These are phyloP conservation scores for Aspergillus egyptiacus DNA, from an alignment of 495 filamentous ascomycete species.

Conservation along the genomic window DNA sequence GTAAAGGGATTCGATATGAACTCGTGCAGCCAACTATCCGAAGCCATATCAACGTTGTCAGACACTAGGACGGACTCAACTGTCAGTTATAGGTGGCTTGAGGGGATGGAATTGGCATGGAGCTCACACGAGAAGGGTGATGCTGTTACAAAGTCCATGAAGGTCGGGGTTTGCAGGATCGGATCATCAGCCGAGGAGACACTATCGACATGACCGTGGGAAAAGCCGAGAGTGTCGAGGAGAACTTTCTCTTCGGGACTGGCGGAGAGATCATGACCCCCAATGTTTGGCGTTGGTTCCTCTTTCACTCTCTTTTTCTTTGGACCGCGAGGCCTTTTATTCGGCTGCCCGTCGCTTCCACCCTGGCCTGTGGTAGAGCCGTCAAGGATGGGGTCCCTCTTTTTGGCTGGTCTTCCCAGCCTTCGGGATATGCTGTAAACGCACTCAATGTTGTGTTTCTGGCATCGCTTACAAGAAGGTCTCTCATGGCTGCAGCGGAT, in stretches of 20 bases:
- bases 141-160: constrained; percentile 11
- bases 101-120: not conserved
- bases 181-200: constrained; percentile 7
- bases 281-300: constrained; percentile 2
- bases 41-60: constrained; percentile 21
- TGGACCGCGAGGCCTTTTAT: constrained; percentile 13
- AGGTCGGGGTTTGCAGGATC: constrained; percentile 6
- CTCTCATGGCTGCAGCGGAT: constrained; percentile 47
- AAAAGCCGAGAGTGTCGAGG: constrained; percentile 4
- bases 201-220: constrained; percentile 5
- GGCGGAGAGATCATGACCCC: not conserved
- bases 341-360: constrained; percentile 3
- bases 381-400: constrained; percentile 16
- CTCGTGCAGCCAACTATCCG: constrained; percentile 31
- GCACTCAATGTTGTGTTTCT: constrained; percentile 38
- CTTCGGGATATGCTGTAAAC: constrained; percentile 44
- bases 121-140: constrained; percentile 11
- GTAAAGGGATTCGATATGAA: constrained; percentile 21
- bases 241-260: not conserved
- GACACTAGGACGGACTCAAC: constrained; percentile 7
- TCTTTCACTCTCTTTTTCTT: constrained; percentile 15
- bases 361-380: not conserved
- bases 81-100: not conserved
- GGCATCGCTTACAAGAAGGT: constrained; percentile 39
- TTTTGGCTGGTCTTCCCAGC: constrained; percentile 40